Evolutionary conservation across 73 alveolate genomes (phyloP).

Genomic region (Paramecium bursaria): DNA sequence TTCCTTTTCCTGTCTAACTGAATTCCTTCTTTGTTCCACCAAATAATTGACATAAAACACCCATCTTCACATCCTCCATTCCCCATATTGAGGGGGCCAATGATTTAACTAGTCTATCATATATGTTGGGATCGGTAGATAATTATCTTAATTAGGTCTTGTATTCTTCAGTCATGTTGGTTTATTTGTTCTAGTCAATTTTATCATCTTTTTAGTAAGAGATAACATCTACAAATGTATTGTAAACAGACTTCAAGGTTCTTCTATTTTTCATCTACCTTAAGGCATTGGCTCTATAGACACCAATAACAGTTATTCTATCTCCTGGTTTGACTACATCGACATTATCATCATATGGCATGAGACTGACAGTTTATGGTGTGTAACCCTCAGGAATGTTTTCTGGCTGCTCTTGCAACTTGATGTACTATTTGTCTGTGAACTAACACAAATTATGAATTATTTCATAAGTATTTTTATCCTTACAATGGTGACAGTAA

Average conservation of each 20-base stretch:
- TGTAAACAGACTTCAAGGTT: conserved; percentile 87
- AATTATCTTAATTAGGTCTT: conserved; percentile 84
- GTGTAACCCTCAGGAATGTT: conserved; percentile 99
- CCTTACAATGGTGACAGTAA: conserved; percentile 91
- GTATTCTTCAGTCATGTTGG: conserved; percentile 80
- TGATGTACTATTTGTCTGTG: conserved; percentile 97
- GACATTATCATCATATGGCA: conserved; percentile 97
- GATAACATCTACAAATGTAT: conserved; percentile 97
- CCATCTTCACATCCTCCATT: conserved; percentile 93
- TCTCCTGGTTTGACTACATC: conserved; percentile 99
- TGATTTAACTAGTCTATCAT: conserved; percentile 89
- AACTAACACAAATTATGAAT: conserved; percentile 94
- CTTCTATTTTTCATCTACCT: conserved; percentile 85
- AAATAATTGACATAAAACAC: conserved; percentile 93
- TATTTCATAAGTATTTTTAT: conserved; percentile 91
- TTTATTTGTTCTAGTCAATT: conserved; percentile 83
- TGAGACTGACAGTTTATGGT: conserved; percentile 97
- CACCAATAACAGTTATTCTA: conserved; percentile 98
- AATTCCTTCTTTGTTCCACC: conserved; percentile 96
- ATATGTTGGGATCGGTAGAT: conserved; percentile 82
- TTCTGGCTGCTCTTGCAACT: conserved; percentile 97
- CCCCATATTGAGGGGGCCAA: conserved; percentile 99
- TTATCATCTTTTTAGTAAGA: conserved; percentile 80
- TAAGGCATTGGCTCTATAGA: conserved; percentile 96
- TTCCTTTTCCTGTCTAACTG: conserved; percentile 89